Evolutionary conservation across 2,329 filamentous ascomycete species (phyloP).

Genomic region (Myrmaecium sp.): DNA sequence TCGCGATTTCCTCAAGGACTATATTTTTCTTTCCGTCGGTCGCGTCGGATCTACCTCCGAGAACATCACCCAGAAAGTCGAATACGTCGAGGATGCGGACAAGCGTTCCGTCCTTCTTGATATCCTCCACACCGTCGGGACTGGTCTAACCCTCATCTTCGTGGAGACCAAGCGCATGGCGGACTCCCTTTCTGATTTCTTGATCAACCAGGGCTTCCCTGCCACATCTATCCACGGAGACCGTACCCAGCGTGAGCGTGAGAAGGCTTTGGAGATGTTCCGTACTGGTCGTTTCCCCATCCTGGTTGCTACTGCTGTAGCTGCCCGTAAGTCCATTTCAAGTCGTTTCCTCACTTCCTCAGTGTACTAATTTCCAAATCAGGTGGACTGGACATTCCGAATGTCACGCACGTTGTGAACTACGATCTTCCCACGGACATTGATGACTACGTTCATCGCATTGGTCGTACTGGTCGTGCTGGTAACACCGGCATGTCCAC

Average conservation of each 20-base stretch:
- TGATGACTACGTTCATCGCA: slow-evolving; percentile 97
- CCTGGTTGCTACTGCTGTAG: slow-evolving; percentile 89
- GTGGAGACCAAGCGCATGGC: slow-evolving; percentile 99
- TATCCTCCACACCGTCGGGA: slow-evolving; percentile 87
- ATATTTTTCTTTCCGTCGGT: slow-evolving; percentile 95
- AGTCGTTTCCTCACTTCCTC: too few species aligned
- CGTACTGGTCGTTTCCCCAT: slow-evolving; percentile 90
- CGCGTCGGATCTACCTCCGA: slow-evolving; percentile 98
- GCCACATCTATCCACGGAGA: slow-evolving; percentile 98
- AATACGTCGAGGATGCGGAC: slow-evolving; percentile 92
- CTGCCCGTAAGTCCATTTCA: slow-evolving; percentile 43
- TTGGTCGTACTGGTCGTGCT: slow-evolving; percentile 98
- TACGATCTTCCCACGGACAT: slow-evolving; percentile 98
- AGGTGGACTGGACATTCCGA: slow-evolving; percentile 68
- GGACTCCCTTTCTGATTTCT: slow-evolving; percentile 90
- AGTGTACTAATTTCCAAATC: slow-evolving; percentile 25
- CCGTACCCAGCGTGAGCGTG: slow-evolving; percentile 95
- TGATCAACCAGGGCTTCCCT: slow-evolving; percentile 97
- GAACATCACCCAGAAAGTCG: slow-evolving; percentile 98
- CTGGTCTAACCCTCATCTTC: slow-evolving; percentile 86
- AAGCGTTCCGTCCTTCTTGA: slow-evolving; percentile 96
- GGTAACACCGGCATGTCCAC: slow-evolving; percentile 97
- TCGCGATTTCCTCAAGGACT: slow-evolving; percentile 96
- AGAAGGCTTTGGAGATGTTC: slow-evolving; percentile 95
- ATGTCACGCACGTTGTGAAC: slow-evolving; percentile 96